Evolutionary conservation across 257 asterid genomes (phyloP).

Genomic region (Fraxinus anomala): DNA sequence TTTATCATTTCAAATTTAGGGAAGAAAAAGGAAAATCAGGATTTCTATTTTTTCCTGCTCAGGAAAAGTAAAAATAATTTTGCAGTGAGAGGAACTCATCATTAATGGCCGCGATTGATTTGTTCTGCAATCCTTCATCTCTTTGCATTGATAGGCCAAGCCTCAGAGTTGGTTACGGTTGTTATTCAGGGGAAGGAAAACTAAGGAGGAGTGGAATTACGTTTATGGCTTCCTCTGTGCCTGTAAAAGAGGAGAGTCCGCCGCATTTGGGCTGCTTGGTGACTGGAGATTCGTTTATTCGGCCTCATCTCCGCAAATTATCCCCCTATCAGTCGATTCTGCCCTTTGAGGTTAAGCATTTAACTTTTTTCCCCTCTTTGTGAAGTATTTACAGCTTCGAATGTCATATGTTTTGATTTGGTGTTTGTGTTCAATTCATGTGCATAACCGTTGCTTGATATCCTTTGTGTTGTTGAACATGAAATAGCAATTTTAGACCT

Average conservation of each 20-base stretch:
- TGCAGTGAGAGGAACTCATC: slow-evolving; percentile 22
- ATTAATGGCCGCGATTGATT: slow-evolving; percentile 72
- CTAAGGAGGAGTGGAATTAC: slow-evolving; percentile 36
- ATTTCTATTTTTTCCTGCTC: background rate
- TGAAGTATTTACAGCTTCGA: background rate
- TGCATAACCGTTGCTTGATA: background rate
- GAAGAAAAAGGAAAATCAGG: background rate
- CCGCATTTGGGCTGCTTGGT: slow-evolving; percentile 30
- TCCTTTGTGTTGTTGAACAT: background rate
- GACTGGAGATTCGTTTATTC: slow-evolving; percentile 75
- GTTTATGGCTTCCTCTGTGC: slow-evolving; percentile 52
- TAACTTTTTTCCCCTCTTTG: background rate
- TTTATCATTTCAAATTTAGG: too few relatives aligned
- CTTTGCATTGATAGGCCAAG: slow-evolving; percentile 48
- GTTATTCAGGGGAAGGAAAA: slow-evolving; percentile 27
- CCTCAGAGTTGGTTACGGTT: slow-evolving; percentile 19
- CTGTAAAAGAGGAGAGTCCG: slow-evolving; percentile 51
- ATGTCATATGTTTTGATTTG: background rate
- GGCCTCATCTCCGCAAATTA: slow-evolving; percentile 77
- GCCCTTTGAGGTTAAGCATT: slow-evolving; percentile 75
- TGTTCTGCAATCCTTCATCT: slow-evolving; percentile 52
- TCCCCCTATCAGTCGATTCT: slow-evolving; percentile 89
- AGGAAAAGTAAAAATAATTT: too few relatives aligned
- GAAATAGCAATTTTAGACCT: background rate
- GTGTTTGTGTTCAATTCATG: background rate